Evolutionary conservation across 202 grass and related monocot genomes (phyloP).

Genomic region (Zizania palustris): DNA sequence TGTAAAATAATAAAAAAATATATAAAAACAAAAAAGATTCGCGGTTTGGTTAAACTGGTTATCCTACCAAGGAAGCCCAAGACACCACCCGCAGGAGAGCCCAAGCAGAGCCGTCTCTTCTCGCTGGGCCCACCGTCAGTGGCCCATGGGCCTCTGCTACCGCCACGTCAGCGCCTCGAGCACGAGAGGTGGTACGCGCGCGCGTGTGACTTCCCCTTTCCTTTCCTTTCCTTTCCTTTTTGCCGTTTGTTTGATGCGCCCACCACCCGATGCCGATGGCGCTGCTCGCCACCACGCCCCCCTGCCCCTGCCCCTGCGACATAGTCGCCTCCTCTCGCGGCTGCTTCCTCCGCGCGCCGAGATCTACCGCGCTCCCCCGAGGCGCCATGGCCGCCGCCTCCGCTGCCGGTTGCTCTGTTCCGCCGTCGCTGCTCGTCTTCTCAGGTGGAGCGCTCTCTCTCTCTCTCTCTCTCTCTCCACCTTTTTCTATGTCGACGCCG

Average conservation of each 20-base stretch:
- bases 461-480: neutral
- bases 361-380: slow-evolving; percentile 34
- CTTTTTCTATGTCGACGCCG: neutral
- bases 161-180: slow-evolving; percentile 5
- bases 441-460: slow-evolving; percentile 65
- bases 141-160: neutral
- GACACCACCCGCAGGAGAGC: too few species aligned
- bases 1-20: too few species aligned
- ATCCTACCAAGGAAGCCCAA: too few species aligned
- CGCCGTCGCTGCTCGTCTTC: slow-evolving; percentile 87
- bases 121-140: neutral
- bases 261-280: slow-evolving; percentile 34
- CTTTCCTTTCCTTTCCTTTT: neutral
- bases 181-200: too few species aligned
- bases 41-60: too few species aligned
- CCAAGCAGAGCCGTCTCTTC: neutral
- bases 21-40: too few species aligned
- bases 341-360: slow-evolving; percentile 41
- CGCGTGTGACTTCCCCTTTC: neutral
- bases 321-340: slow-evolving; percentile 13
- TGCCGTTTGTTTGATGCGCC: slow-evolving; percentile 23
- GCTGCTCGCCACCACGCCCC: slow-evolving; percentile 39
- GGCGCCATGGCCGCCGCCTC: slow-evolving; percentile 35
- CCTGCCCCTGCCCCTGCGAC: neutral
- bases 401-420: slow-evolving; percentile 4